Evolutionary conservation across 1,284 basidiomycete genomes (phyloP).

Genomic region (Melampsora larici-populina): DNA sequence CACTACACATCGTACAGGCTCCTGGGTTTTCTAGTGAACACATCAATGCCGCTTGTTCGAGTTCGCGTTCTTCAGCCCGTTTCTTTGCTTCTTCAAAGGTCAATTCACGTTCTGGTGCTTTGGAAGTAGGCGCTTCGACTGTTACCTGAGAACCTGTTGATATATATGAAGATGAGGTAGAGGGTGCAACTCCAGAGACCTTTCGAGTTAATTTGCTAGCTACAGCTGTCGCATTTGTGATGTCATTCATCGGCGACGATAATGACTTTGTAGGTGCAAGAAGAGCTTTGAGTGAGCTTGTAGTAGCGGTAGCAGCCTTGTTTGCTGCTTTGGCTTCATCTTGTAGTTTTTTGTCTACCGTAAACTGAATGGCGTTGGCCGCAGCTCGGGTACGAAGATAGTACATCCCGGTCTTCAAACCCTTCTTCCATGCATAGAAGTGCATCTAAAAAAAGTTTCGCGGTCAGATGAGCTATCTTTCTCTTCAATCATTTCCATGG

Average conservation of each 20-base stretch:
- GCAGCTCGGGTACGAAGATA: slow-evolving; percentile 84
- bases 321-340: slow-evolving; percentile 65
- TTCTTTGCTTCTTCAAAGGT: slow-evolving; percentile 78
- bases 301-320: slow-evolving; percentile 45
- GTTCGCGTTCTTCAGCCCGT: slow-evolving; percentile 68
- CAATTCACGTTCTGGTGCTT: slow-evolving; percentile 54
- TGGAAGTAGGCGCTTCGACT: slow-evolving; percentile 37
- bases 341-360: slow-evolving; percentile 71
- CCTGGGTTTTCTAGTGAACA: slow-evolving; percentile 82
- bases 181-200: not conserved
- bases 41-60: slow-evolving; percentile 72
- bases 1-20: slow-evolving; percentile 51
- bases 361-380: slow-evolving; percentile 96
- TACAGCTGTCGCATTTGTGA: slow-evolving; percentile 50
- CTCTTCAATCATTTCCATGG: not conserved
- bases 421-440: slow-evolving; percentile 99
- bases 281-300: slow-evolving; percentile 4
- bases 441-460: slow-evolving; percentile 65
- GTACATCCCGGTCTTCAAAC: slow-evolving; percentile 96
- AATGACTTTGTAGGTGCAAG: slow-evolving; percentile 37
- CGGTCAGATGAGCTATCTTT: slow-evolving; percentile 52
- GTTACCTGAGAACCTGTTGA: slow-evolving; percentile 45
- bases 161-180: slow-evolving; percentile 25
- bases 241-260: slow-evolving; percentile 50
- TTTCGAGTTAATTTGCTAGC: slow-evolving; percentile 45